These are phyloP conservation scores for Ophiosphaerella korrae DNA, from an alignment of 2,329 filamentous ascomycete genomes.

Conservation along the genomic window DNA sequence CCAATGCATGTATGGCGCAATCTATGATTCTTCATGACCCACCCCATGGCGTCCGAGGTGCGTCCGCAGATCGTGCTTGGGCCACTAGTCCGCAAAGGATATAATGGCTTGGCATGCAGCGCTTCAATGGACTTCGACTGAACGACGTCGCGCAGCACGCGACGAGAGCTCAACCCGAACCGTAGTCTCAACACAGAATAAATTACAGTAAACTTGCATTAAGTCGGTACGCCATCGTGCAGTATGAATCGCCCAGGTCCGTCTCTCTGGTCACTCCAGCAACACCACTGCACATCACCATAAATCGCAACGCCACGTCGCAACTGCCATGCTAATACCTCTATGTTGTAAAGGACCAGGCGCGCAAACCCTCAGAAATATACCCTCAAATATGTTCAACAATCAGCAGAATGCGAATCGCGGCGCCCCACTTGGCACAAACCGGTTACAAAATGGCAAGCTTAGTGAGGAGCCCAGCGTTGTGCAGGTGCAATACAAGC, in stretches of 20 bases:
- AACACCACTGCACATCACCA: conserved; percentile 25
- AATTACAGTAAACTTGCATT: background rate
- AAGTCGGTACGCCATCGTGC: conserved; percentile 12
- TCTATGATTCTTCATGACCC: background rate
- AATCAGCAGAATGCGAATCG: conserved; percentile 57
- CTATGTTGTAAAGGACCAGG: conserved; percentile 49
- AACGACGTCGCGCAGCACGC: conserved; percentile 2
- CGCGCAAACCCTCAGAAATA: conserved; percentile 58
- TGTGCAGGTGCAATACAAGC: background rate
- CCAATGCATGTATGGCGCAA: no score
- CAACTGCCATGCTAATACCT: conserved; percentile 11
- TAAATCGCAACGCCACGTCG: conserved; percentile 15
- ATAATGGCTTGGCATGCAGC: conserved; percentile 2
- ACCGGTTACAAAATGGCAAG: conserved; percentile 60
- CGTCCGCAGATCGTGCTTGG: conserved; percentile 1
- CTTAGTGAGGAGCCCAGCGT: conserved; percentile 49
- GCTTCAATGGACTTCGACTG: background rate
- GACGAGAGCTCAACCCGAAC: background rate
- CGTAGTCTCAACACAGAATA: background rate
- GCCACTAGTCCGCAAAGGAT: background rate
- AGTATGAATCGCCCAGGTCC: conserved; percentile 58
- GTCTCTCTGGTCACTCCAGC: conserved; percentile 14
- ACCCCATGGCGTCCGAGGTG: conserved; percentile 20
- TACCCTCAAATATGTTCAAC: conserved; percentile 58
- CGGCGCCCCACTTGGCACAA: conserved; percentile 54